These are phyloP conservation scores for Globisporangium cystogenes DNA, from an alignment of 352 stramenopile species.

Conservation along the genomic window DNA sequence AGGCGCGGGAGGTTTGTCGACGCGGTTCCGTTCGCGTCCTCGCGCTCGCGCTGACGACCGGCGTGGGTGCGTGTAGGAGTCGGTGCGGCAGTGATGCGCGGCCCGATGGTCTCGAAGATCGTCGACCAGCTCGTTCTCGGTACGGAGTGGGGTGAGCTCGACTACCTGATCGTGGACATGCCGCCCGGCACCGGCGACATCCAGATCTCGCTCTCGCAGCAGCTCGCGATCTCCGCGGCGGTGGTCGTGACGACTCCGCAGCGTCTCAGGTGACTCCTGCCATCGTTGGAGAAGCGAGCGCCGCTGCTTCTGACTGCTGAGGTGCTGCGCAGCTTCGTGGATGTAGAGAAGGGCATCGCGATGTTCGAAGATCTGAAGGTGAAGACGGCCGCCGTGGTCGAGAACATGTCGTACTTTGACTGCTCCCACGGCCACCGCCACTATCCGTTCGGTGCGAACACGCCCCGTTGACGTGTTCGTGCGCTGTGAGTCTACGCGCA, in stretches of 20 bases:
- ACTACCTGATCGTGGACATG: constrained; percentile 99
- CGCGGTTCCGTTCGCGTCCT: not conserved
- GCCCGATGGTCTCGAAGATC: constrained; percentile 98
- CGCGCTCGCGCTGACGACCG: not conserved
- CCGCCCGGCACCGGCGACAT: constrained; percentile 99
- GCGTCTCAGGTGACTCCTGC: constrained; percentile 72
- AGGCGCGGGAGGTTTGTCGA: constrained; percentile 50
- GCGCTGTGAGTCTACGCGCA: too few species aligned
- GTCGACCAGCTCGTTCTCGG: constrained; percentile 94
- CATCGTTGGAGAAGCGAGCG: not conserved
- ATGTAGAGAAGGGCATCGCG: constrained; percentile 98
- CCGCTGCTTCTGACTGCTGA: not conserved
- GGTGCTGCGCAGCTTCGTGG: constrained; percentile 83
- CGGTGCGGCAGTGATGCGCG: constrained; percentile 93
- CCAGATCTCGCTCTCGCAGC: constrained; percentile 97
- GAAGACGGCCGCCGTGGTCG: constrained; percentile 95
- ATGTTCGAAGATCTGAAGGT: constrained; percentile 99
- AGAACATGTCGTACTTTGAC: constrained; percentile 99
- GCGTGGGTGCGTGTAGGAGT: constrained; percentile 25
- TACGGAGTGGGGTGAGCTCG: constrained; percentile 98
- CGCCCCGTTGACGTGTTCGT: not conserved
- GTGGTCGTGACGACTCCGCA: constrained; percentile 99
- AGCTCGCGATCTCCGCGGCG: constrained; percentile 95
- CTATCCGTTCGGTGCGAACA: constrained; percentile 72
- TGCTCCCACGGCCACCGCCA: constrained; percentile 82